Conservation (phyloP, 2,329 filamentous ascomycete genomes). For the Calonectria fujianensis region DNA sequence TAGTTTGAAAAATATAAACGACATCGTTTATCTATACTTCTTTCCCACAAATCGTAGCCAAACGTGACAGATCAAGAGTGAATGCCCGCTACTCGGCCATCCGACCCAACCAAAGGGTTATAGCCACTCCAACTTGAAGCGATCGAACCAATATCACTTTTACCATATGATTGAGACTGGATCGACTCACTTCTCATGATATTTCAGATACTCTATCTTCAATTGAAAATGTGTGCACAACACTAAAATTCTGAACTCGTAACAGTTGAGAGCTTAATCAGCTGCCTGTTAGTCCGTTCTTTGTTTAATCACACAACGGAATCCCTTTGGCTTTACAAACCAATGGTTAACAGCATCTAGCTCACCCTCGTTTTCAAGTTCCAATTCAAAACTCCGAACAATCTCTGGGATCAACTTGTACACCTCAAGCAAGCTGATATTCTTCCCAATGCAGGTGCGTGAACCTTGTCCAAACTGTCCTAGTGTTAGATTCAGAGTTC, state of each 20-base stretch:
- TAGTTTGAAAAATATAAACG: slow-evolving; percentile 14
- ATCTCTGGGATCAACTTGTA: slow-evolving; percentile 8
- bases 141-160: too few relatives aligned
- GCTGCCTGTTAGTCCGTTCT: background rate
- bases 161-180: too few relatives aligned
- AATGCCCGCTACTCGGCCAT: too few relatives aligned
- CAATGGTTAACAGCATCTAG: background rate
- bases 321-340: background rate
- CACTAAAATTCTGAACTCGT: background rate
- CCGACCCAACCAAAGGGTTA: too few relatives aligned
- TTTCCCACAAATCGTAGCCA: background rate
- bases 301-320: background rate
- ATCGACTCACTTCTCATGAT: too few relatives aligned
- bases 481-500: background rate
- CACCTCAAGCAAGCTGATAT: background rate
- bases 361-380: background rate
- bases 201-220: background rate
- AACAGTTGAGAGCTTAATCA: background rate
- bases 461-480: slow-evolving; percentile 9
- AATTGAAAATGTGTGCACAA: background rate
- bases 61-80: background rate
- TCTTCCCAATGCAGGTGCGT: slow-evolving; percentile 10
- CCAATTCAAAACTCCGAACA: background rate
- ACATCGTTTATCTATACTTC: background rate
- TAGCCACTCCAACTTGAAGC: too few relatives aligned